A percentile compares a stretch with the other conserved stretches of the same genome.
Evolutionary conservation across 1,139 yeast species (phyloP).

Genomic region (Hemisphaericaspora xylanilytica): DNA sequence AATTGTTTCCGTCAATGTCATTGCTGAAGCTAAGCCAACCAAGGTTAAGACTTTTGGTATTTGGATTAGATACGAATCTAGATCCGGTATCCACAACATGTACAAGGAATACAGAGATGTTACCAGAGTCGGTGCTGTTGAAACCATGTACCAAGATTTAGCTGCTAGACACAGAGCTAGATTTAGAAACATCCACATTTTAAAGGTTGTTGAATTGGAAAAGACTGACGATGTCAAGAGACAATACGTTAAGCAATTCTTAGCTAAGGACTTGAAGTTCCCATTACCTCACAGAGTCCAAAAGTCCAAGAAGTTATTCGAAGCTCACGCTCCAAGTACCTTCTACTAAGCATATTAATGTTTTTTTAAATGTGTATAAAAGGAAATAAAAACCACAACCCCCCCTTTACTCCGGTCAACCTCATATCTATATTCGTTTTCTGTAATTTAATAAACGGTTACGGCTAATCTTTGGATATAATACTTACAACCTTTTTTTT

Average conservation of each 20-base stretch:
- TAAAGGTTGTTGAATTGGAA: slow-evolving; percentile 98
- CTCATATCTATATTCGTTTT: slow-evolving; percentile 1
- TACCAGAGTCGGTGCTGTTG: slow-evolving; percentile 98
- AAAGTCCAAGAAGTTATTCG: slow-evolving; percentile 84
- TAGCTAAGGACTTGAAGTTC: slow-evolving; percentile 95
- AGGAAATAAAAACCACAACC: no score
- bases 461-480: slow-evolving; percentile 5
- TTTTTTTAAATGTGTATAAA: slow-evolving; percentile 4
- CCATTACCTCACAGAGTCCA: slow-evolving; percentile 99
- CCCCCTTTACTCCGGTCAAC: no score
- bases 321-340: slow-evolving; percentile 94
- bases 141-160: slow-evolving; percentile 98
- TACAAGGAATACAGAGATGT: slow-evolving; percentile 99
- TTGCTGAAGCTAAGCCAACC: slow-evolving; percentile 95
- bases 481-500: neutral
- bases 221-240: slow-evolving; percentile 98
- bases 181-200: slow-evolving; percentile 98
- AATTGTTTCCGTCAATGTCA: slow-evolving; percentile 87
- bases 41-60: slow-evolving; percentile 99
- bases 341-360: slow-evolving; percentile 61
- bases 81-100: slow-evolving; percentile 99
- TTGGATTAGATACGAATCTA: slow-evolving; percentile 99
- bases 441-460: slow-evolving; percentile 5
- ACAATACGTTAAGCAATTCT: slow-evolving; percentile 97
- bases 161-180: slow-evolving; percentile 99